Percentiles rank a stretch among this genome's conserved stretches.
Evolutionary conservation across 139 green algal genomes (phyloP).

Genomic region (Medakamo hakoo): DNA sequence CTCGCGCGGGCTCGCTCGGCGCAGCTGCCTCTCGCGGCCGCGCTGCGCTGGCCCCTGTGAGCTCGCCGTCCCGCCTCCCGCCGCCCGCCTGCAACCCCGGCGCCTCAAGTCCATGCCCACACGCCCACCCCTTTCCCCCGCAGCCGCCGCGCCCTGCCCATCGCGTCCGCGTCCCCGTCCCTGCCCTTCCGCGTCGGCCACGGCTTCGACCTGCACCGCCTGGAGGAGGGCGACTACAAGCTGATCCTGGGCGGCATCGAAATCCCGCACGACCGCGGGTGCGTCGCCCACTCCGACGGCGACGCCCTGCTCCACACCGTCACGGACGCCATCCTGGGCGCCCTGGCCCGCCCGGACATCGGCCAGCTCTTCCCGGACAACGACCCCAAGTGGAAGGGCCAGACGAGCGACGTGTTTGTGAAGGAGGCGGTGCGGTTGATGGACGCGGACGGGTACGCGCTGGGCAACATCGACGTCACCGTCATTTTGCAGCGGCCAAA

Average conservation of each 20-base stretch:
- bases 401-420: constrained; percentile 19
- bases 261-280: constrained; percentile 88
- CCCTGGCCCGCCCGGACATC: constrained; percentile 90
- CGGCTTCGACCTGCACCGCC: constrained; percentile 77
- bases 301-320: constrained; percentile 88
- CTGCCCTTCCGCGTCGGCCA: constrained; percentile 64
- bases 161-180: constrained; percentile 3
- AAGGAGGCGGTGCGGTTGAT: constrained; percentile 56
- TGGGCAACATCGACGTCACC: constrained; percentile 94
- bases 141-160: background rate
- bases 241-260: constrained; percentile 90
- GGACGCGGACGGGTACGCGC: constrained; percentile 59
- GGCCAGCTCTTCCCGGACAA: constrained; percentile 98
- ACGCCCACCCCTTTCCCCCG: background rate
- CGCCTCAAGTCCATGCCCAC: too few species aligned
- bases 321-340: constrained; percentile 89
- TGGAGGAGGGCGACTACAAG: constrained; percentile 68
- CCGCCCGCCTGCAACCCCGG: too few species aligned
- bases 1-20: too few species aligned
- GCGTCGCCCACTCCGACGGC: constrained; percentile 89
- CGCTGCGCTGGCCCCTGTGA: too few species aligned
- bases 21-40: too few species aligned
- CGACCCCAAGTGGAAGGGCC: constrained; percentile 93
- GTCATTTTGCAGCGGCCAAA: constrained; percentile 72
- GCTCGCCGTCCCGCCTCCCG: too few species aligned